Base-by-base conservation (phyloP, 495 filamentous ascomycete genomes). In the Haplographium delicatum region DNA sequence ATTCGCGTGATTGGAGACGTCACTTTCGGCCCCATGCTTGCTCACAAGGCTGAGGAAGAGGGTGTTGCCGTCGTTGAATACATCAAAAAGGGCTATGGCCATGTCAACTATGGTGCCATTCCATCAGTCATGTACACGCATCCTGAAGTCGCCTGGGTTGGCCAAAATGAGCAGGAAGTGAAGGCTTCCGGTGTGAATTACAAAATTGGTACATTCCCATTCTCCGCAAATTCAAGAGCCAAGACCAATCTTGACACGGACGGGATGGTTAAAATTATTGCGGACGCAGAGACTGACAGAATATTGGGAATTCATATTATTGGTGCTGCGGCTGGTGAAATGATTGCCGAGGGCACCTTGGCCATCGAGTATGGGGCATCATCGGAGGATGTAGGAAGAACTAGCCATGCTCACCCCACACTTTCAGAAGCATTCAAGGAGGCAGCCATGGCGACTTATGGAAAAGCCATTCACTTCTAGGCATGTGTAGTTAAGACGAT, bases 41-140 rank as follows among this genome's bases (percentile, higher is more conserved):
- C 93, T 43, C 93, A 98, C 80, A 98, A 98, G 80, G 93, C 94
- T 34, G 93, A 98, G 74, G 93, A 98, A 74, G 93, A 98, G 74
- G 93, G 76, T 47, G 90, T 96, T 41, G 93, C 93, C 10, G 90
- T 80, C 33, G 78, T 97, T 34, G 93, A 98, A 70, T 97, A 89
- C 79, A 89, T 98, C 71, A 89, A 85, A 72, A 96, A 96, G 75
- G 89, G 88, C 54, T 85, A 91, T 72, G 93, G 93, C 28, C 93
- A 98, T 70, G 93, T 98, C 67, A 98, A 98, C 84, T 98, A 98
- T 77, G 87, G 82, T 65, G 88, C 85, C 71, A 98, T 98, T 67
- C 93, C 93, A 54, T 88, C 86, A 38, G 93, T 98, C 71, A 98
- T 98, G 93, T 98, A 98, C 79, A 97, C 93, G 15, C 85, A 95